phyloP scores from a whole-genome alignment of 441 rosid species.

The Pelargonium cotyledonis region DNA sequence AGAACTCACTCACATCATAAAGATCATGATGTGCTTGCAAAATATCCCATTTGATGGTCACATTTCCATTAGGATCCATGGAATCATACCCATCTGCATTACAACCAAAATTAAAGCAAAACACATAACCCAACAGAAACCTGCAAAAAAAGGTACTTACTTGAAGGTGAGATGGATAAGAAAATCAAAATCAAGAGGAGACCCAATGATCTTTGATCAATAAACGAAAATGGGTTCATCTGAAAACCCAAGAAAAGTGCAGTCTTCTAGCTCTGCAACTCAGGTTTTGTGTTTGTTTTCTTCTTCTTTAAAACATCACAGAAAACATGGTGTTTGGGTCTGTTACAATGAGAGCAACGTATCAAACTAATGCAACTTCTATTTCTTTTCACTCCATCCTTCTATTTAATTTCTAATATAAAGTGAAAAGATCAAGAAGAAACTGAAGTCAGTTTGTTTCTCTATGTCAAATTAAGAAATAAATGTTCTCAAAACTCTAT shows the following conservation, averaged over 20 bases:
- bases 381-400: too few species aligned
- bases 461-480: too few species aligned
- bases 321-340: too few species aligned
- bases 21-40: background rate
- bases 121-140: background rate
- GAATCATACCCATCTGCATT: conserved; percentile 8
- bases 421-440: too few species aligned
- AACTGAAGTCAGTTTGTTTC: too few species aligned
- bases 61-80: background rate
- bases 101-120: background rate
- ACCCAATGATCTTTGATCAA: conserved; percentile 5
- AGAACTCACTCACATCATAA: background rate
- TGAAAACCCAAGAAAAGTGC: background rate
- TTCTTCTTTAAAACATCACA: too few species aligned
- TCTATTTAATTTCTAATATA: too few species aligned
- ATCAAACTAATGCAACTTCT: too few species aligned
- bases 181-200: background rate
- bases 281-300: too few species aligned
- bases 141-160: background rate
- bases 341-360: too few species aligned
- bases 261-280: background rate
- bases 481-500: too few species aligned
- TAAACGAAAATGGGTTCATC: background rate
- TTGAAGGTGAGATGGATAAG: conserved; percentile 2
- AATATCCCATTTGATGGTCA: conserved; percentile 3